These are phyloP conservation scores for Boletellus emodensis DNA, from an alignment of 768 basidiomycete species.

Conservation along the genomic window DNA sequence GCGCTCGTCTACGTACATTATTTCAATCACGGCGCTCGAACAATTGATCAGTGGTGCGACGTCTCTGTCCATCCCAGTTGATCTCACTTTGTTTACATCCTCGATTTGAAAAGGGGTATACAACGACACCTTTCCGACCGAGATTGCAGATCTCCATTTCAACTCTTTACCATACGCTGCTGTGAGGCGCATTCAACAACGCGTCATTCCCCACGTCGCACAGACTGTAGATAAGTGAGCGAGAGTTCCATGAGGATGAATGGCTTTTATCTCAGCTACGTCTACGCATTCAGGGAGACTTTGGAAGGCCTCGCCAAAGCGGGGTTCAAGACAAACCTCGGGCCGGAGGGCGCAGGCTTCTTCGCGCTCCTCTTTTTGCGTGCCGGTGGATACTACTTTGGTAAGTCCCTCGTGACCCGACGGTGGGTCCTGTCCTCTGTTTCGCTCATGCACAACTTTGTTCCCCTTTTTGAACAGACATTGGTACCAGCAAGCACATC, in stretches of 20 bases:
- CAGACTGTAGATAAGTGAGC: constrained; percentile 28
- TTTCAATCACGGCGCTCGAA: constrained; percentile 10
- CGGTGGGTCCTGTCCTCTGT: too few species aligned
- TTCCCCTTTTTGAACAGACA: constrained; percentile 15
- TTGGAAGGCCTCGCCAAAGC: constrained; percentile 36
- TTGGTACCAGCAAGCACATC: constrained; percentile 42
- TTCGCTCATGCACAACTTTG: background rate
- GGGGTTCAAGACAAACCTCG: constrained; percentile 38
- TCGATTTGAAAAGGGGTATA: constrained; percentile 8
- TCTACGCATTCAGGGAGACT: constrained; percentile 26
- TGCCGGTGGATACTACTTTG: constrained; percentile 41
- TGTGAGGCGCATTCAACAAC: constrained; percentile 19
- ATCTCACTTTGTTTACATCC: background rate
- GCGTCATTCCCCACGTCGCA: constrained; percentile 10
- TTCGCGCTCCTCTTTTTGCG: constrained; percentile 24
- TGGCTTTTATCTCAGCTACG: background rate
- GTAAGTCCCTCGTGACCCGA: constrained; percentile 12
- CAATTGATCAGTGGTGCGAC: constrained; percentile 11
- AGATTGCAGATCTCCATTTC: constrained; percentile 19
- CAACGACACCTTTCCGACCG: constrained; percentile 21
- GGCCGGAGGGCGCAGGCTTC: constrained; percentile 33
- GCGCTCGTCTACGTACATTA: constrained; percentile 23
- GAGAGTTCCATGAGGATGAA: too few species aligned
- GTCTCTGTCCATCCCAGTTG: background rate
- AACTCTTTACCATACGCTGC: constrained; percentile 15